Conservation (phyloP, 306 rosid species). For the Ochetophila trinervis region DNA sequence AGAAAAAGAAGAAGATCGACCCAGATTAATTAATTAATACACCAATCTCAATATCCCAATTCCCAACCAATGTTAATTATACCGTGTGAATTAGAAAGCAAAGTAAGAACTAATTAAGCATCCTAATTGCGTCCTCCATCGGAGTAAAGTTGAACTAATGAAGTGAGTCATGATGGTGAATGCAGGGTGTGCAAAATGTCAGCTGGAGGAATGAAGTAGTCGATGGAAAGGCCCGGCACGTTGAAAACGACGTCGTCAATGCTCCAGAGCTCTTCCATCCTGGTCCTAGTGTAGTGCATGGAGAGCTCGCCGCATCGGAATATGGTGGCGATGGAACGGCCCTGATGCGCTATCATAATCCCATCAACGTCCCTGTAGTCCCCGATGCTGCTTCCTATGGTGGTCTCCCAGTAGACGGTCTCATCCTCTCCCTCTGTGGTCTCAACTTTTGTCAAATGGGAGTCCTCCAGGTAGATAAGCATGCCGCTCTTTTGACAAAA, state of each 20-base stretch:
- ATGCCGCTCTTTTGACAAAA: constrained; percentile 95
- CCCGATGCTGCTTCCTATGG: constrained; percentile 84
- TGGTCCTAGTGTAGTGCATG: constrained; percentile 71
- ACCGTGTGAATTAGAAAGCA: too few relatives aligned
- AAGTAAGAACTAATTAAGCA: too few relatives aligned
- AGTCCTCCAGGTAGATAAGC: constrained; percentile 84
- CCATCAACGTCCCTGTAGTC: constrained; percentile 85
- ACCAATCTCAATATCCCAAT: too few relatives aligned
- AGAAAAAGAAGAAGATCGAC: too few relatives aligned
- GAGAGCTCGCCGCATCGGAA: constrained; percentile 78
- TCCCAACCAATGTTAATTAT: too few relatives aligned
- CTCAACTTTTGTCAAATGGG: constrained; percentile 81
- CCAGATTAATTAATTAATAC: too few relatives aligned
- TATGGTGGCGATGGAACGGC: constrained; percentile 84
- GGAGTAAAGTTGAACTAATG: too few relatives aligned
- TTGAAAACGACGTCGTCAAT: constrained; percentile 89
- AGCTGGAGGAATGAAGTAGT: constrained; percentile 86
- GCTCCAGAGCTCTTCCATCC: constrained; percentile 92
- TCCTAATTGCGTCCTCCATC: too few relatives aligned
- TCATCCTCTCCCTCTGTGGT: constrained; percentile 43
- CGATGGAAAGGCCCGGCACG: constrained; percentile 86
- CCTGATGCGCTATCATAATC: constrained; percentile 72
- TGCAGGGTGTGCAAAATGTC: constrained; percentile 54
- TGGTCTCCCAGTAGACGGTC: constrained; percentile 88
- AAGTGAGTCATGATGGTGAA: constrained; percentile 23